Evolutionary conservation across 2,329 filamentous ascomycete genomes (phyloP), one percentile per base, ranked within the genome.

Genomic region (Alternaria metachromatica): DNA sequence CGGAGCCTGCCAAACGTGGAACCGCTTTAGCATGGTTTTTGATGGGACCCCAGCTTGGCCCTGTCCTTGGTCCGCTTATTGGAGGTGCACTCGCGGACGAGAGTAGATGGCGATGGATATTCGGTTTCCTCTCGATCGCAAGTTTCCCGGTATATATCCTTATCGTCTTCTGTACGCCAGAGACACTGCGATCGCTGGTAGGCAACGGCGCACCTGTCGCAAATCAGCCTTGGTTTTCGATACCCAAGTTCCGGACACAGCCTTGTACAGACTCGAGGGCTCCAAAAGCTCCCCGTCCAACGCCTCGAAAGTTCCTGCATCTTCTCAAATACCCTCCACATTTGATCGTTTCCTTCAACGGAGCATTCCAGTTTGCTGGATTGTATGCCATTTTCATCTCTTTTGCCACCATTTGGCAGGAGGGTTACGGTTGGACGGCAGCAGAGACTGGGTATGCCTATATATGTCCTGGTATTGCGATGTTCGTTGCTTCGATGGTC

Each of bases 111-210:
- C 71, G 83, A 64, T 84, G 82, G 82, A 76, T 81, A 5, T 84
- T 84, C 62, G 82, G 80, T 1, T 82, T 84, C 48, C 64, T 78
- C 23, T 77, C 64, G 63, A 20, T 68, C 46, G 60, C 64, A 3
- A 75, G 64, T 68, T 62, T 72, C 23, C 78, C 68, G 23, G 70
- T 76, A 6, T 76, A 74, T 50, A 50, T 70, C 6, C 62, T 74
- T 4, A 73, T 82, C 20, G 26, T 78, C 20, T 76, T 84, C 56
- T 78, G 77, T 59, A 80, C 84, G 7, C 83, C 83, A 0, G 83
- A 85, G 65, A 85, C 83, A 3, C 73, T 85, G 9, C 80, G 83
- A 25, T 76, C 78, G 6, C 71, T 82, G 3, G 83, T 84, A 2
- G 83, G 83, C 5, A 83, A 84, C 58, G 82, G 82, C 15, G 66